A percentile compares a stretch with the other conserved stretches of the same genome.
Evolutionary conservation across 169 alveolate genomes (phyloP).

Genomic region (Plasmodium fragile): DNA sequence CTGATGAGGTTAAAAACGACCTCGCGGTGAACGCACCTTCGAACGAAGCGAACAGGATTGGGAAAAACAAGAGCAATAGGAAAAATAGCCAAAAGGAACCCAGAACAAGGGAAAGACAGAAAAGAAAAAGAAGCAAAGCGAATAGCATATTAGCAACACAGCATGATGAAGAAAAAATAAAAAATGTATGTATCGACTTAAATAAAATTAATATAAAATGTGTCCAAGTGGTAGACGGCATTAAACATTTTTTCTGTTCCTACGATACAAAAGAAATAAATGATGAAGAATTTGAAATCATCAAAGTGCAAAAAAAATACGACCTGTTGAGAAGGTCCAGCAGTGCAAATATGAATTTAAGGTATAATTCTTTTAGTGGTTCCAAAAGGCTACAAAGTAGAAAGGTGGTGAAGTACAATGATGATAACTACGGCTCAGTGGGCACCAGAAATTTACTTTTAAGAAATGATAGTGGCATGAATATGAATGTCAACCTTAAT

Average conservation of each 20-base stretch:
- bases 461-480: constrained; percentile 18
- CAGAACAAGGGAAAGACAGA: neutral
- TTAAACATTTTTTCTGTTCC: constrained; percentile 67
- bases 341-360: constrained; percentile 51
- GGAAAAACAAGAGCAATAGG: neutral
- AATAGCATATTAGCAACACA: neutral
- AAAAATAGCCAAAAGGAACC: constrained; percentile 11
- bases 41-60: neutral
- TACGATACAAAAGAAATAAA: constrained; percentile 50
- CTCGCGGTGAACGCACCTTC: neutral
- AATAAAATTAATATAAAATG: constrained; percentile 55
- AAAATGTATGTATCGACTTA: constrained; percentile 21
- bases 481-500: constrained; percentile 8
- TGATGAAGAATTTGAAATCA: constrained; percentile 58
- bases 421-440: neutral
- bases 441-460: neutral
- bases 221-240: constrained; percentile 46
- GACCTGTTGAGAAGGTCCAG: constrained; percentile 18
- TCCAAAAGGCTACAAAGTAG: constrained; percentile 47
- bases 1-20: neutral
- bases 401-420: neutral
- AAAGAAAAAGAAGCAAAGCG: neutral
- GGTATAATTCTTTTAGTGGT: constrained; percentile 19
- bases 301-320: constrained; percentile 58
- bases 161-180: constrained; percentile 1